phyloP scores from a whole-genome alignment of 2,329 filamentous ascomycete species.

The Nemania serpens region DNA sequence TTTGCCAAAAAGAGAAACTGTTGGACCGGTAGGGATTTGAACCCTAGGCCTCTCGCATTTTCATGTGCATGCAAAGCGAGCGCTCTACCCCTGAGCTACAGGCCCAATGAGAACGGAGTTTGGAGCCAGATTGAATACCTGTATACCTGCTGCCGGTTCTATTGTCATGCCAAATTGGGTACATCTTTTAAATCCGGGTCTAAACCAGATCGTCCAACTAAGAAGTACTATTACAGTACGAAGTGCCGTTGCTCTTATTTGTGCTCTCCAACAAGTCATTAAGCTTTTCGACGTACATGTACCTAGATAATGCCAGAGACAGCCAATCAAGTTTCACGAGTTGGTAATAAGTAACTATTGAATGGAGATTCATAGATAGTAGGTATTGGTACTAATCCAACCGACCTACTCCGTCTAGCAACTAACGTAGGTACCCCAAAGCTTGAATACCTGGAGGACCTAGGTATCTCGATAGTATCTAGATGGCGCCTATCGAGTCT shows the following conservation, averaged over 20 bases:
- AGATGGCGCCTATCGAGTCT: not conserved
- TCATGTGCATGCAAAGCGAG: constrained; percentile 38
- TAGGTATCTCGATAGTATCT: not conserved
- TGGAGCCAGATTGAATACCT: too few species aligned
- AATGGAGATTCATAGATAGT: constrained; percentile 7
- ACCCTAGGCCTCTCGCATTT: constrained; percentile 40
- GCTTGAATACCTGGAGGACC: too few species aligned
- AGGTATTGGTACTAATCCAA: not conserved
- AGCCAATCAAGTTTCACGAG: constrained; percentile 16
- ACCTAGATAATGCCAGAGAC: not conserved
- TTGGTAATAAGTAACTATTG: not conserved
- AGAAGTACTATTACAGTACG: too few species aligned
- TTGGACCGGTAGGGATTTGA: constrained; percentile 40
- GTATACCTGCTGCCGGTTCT: too few species aligned
- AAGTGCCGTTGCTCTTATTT: too few species aligned
- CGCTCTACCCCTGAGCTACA: constrained; percentile 41
- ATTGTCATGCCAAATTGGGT: too few species aligned
- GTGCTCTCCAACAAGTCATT: too few species aligned
- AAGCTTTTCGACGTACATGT: too few species aligned
- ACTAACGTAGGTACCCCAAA: too few species aligned
- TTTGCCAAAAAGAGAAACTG: not conserved
- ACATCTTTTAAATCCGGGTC: too few species aligned
- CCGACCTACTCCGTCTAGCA: not conserved
- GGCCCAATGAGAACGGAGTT: constrained; percentile 17
- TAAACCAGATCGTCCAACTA: too few species aligned